These are phyloP conservation scores for Apiotrichum domesticum DNA, from an alignment of 1,284 basidiomycete genomes.

Conservation along the genomic window DNA sequence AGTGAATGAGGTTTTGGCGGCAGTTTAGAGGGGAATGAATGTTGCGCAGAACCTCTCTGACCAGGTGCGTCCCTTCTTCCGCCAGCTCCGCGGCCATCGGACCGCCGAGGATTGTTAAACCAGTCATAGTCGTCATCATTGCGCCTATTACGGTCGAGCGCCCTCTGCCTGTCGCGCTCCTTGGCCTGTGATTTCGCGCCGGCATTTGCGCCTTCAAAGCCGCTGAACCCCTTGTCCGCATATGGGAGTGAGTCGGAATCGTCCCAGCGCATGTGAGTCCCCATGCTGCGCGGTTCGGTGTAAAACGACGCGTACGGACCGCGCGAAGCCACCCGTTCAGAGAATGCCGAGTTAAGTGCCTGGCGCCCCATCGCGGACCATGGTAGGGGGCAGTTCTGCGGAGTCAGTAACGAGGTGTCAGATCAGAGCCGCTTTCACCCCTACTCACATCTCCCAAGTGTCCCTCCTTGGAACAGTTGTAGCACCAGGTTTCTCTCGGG, in stretches of 20 bases:
- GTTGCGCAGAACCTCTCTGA: background rate
- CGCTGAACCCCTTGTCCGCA: conserved; percentile 11
- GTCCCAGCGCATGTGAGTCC: conserved; percentile 24
- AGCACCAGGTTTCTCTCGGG: conserved; percentile 56
- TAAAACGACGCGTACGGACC: conserved; percentile 58
- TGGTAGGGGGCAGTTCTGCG: conserved; percentile 64
- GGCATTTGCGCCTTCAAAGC: conserved; percentile 23
- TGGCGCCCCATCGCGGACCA: conserved; percentile 53
- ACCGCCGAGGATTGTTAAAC: background rate
- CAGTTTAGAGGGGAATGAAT: no score
- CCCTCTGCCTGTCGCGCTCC: conserved; percentile 11
- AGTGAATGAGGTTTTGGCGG: no score
- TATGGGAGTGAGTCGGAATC: conserved; percentile 19
- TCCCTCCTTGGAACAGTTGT: conserved; percentile 72
- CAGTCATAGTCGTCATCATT: conserved; percentile 4
- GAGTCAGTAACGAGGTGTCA: conserved; percentile 1
- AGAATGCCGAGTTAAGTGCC: conserved; percentile 67
- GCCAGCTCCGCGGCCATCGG: background rate
- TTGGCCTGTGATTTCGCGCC: conserved; percentile 29
- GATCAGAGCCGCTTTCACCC: background rate
- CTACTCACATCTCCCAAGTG: conserved; percentile 79
- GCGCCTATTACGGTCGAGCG: conserved; percentile 11
- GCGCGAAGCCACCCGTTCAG: conserved; percentile 58
- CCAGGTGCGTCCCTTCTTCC: background rate
- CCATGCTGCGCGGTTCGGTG: background rate